Base-by-base conservation (phyloP, 371 early-diverging fungal species). In the Sporodiniella umbellata region DNA sequence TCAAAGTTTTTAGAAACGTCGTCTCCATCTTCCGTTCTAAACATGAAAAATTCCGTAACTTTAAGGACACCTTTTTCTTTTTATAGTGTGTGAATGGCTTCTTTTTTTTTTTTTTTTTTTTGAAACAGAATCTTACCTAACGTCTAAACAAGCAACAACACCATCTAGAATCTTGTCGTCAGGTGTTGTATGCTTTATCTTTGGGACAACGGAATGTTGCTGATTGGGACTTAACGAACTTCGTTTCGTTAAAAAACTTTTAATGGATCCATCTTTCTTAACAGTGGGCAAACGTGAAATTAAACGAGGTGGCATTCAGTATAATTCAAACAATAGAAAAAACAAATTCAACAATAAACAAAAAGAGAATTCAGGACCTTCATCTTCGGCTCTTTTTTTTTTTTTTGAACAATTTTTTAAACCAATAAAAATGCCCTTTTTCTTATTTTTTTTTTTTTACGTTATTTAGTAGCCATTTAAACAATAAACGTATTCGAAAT, bases 1-100 rank as follows among this genome's bases (percentile, higher is more conserved):
- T 76, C 76, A 58, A 72, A 72, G 48, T 62, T 70, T 40, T 58
- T 50, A 12, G 76, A 72, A 8, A 72, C 76, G 59, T 76, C 72
- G 26, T 70, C 70, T 1, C 72, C 76, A 42, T 76, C 76, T 22
- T 76, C 76, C 0, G 76, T 76, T 45, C 76, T 76, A 45, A 14
- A 31, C n/a, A 23, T 2, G 31, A 24, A 17, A 15, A n/a, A 8
- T 37, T 3, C 21, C 30, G n/a, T n/a, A n/a, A n/a, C n/a, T n/a
- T n/a, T n/a, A n/a, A n/a, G n/a, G n/a, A n/a, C n/a, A n/a, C n/a
- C n/a, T n/a, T n/a, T n/a, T n/a, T n/a, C n/a, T n/a, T n/a, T n/a
- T n/a, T n/a, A n/a, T n/a, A n/a, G n/a, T n/a, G n/a, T n/a, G n/a
- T n/a, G n/a, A n/a, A n/a, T n/a, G n/a, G n/a, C n/a, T n/a, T n/a